These are phyloP conservation scores for Mycena rosella DNA, from an alignment of 768 basidiomycete genomes.

Conservation along the genomic window DNA sequence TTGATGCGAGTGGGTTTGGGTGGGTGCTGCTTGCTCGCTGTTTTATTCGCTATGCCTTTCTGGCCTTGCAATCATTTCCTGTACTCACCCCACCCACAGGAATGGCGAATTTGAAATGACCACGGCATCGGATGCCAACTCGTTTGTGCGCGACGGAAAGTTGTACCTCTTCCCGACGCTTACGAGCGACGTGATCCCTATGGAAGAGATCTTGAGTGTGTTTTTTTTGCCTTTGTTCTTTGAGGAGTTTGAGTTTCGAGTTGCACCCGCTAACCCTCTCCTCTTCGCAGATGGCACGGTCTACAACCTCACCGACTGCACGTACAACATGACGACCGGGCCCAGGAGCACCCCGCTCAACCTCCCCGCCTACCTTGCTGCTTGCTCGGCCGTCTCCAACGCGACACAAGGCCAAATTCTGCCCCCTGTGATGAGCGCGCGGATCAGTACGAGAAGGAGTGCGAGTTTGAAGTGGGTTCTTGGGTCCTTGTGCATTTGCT, in stretches of 20 bases:
- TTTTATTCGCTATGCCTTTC: background rate
- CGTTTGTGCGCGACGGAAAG: slow-evolving; percentile 79
- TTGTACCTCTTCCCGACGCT: slow-evolving; percentile 91
- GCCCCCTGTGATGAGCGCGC: slow-evolving; percentile 86
- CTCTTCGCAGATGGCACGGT: slow-evolving; percentile 69
- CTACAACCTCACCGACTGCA: slow-evolving; percentile 88
- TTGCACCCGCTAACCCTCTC: background rate
- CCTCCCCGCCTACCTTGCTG: slow-evolving; percentile 63
- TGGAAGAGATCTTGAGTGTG: slow-evolving; percentile 56
- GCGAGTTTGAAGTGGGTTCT: slow-evolving; percentile 65
- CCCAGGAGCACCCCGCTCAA: slow-evolving; percentile 53
- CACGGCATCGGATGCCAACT: slow-evolving; percentile 77
- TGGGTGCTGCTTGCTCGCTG: slow-evolving; percentile 47
- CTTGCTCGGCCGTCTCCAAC: slow-evolving; percentile 83
- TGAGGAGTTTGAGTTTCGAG: too few relatives aligned
- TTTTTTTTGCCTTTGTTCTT: background rate
- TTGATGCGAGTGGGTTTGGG: slow-evolving; percentile 92
- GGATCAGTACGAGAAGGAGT: slow-evolving; percentile 79
- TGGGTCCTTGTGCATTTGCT: too few relatives aligned
- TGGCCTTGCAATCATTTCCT: slow-evolving; percentile 6
- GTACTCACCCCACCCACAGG: slow-evolving; percentile 47
- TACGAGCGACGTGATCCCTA: slow-evolving; percentile 81
- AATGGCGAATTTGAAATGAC: slow-evolving; percentile 93
- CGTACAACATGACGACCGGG: slow-evolving; percentile 63
- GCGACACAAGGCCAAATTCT: slow-evolving; percentile 74